Conservation (phyloP, 441 rosid genomes). For the Manihot esculenta region DNA sequence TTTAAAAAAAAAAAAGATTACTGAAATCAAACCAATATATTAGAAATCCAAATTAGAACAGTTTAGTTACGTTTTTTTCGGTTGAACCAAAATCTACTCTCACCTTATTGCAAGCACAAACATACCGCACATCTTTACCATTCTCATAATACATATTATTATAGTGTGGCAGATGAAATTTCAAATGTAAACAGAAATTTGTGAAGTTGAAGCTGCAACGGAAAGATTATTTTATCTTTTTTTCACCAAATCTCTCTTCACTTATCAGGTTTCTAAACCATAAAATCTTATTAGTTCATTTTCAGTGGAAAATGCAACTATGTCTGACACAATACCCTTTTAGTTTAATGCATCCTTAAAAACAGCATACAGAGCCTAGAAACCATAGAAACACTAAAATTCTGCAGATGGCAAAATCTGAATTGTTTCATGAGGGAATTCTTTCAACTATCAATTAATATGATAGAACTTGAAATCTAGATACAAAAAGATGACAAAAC, state of each 20-base stretch:
- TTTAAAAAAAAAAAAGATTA: no score
- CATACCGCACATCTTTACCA: background rate
- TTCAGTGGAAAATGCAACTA: background rate
- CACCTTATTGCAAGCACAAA: background rate
- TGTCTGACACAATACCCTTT: background rate
- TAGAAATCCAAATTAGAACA: no score
- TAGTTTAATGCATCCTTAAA: background rate
- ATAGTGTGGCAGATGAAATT: background rate
- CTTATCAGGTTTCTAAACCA: background rate
- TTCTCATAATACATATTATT: no score
- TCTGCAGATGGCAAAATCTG: no score
- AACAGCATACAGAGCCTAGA: background rate
- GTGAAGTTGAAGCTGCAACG: background rate
- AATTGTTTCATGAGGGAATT: background rate
- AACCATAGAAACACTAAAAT: background rate
- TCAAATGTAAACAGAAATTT: background rate
- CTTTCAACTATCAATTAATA: no score
- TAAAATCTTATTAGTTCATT: background rate
- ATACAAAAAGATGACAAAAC: no score
- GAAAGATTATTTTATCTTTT: background rate
- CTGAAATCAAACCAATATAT: no score
- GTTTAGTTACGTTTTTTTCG: no score
- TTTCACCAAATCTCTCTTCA: background rate
- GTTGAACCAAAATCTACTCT: no score
- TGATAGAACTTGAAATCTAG: no score